Base-by-base conservation (phyloP, 164 flowering plant genomes). In the Paratinospora sagittata region DNA sequence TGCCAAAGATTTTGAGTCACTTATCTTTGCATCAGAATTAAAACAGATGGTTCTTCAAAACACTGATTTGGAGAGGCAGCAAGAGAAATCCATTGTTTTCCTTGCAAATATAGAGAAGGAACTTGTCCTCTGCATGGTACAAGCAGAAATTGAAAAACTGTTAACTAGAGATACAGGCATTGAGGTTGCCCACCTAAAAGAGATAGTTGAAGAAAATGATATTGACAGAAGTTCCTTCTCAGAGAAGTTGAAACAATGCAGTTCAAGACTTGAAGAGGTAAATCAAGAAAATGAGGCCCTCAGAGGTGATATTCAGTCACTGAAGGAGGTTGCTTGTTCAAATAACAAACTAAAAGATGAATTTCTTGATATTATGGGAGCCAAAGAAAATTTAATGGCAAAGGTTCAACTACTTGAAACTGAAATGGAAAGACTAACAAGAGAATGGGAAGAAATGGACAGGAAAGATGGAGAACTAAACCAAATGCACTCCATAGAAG, bases 1-100 rank as follows among this genome's bases (percentile, higher is more conserved):
- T 58, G 74, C 85, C 30, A 92, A 85, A 82, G 93, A 90, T 27
- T 43, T 90, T 75, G 90, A 89, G 72, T 78, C 79, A 41, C 71
- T 86, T 60, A 63, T 88, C 67, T 70, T 89, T 75, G 80, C 82
- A 69, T 83, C 85, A 67, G 83, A 82, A 77, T 68, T 91, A 55
- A 74, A 79, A 70, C 81, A 87, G 75, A 63, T 78, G 81, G 78
- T 77, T 75, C 27, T 68, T 68, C 75, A 69, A 16, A 79, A 70
- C 62, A 83, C 74, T 77, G 74, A 71, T 36, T 14, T 75, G 68
- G 84, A 82, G 63, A 79, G 62, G 33, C 72, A 79, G 71, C 69
- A 68, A 62, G 66, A 67, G n/a, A 63, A n/a, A 47, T 61, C 70
- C 55, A 33, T 30, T 68, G 78, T 74, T 30, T 26, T 76, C 12